Percentiles rank a stretch among this genome's conserved stretches.
Conservation (phyloP, 768 basidiomycete genomes). For the Crucibulum laeve region DNA sequence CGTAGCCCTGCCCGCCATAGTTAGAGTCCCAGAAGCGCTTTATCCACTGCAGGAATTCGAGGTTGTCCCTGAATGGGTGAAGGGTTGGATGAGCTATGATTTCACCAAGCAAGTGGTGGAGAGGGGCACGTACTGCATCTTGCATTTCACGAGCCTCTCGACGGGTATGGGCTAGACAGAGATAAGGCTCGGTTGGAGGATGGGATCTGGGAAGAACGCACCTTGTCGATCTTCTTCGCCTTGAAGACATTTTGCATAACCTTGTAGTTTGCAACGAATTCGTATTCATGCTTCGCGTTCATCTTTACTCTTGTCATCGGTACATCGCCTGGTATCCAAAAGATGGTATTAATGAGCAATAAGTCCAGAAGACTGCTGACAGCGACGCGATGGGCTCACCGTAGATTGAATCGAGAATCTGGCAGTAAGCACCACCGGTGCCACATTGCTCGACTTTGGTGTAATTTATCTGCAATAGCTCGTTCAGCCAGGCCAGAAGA, state of each 20-base stretch:
- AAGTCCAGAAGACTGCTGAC: slow-evolving; percentile 4
- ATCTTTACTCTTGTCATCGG: slow-evolving; percentile 94
- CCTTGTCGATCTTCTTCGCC: slow-evolving; percentile 92
- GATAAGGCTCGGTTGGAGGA: slow-evolving; percentile 5
- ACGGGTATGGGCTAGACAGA: slow-evolving; percentile 79
- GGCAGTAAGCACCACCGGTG: slow-evolving; percentile 89
- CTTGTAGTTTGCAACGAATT: slow-evolving; percentile 94
- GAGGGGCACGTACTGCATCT: slow-evolving; percentile 82
- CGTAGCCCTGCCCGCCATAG: slow-evolving; percentile 84
- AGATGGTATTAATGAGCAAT: too few species aligned
- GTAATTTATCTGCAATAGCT: slow-evolving; percentile 86
- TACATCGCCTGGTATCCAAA: slow-evolving; percentile 62
- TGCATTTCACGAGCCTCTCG: slow-evolving; percentile 94
- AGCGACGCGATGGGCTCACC: slow-evolving; percentile 37
- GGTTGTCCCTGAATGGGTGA: slow-evolving; percentile 69
- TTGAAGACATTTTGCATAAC: slow-evolving; percentile 93
- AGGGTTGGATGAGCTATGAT: slow-evolving; percentile 1
- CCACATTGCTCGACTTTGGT: slow-evolving; percentile 93
- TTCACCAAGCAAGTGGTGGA: neutral
- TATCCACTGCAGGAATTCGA: slow-evolving; percentile 98
- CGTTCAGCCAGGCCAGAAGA: slow-evolving; percentile 90
- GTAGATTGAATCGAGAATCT: slow-evolving; percentile 93
- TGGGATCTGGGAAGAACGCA: slow-evolving; percentile 19
- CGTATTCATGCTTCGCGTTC: slow-evolving; percentile 94
- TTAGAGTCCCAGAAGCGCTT: slow-evolving; percentile 95